Conservation (phyloP, 176 grass and related monocot genomes). For the Areca catechu region DNA sequence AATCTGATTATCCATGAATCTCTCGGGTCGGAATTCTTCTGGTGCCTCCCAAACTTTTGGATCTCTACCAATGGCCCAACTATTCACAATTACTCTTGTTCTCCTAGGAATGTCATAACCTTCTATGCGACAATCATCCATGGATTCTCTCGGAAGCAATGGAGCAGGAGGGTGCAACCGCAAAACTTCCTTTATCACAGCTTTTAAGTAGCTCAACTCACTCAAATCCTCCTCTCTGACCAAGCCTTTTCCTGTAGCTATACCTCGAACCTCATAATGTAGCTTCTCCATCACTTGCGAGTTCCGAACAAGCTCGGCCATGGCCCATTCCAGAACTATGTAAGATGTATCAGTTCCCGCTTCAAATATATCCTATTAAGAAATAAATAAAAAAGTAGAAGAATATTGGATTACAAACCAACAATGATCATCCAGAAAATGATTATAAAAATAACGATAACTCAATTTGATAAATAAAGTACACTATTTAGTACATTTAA, state of each 20-base stretch:
- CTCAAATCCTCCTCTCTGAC: not conserved
- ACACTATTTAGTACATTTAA: too few relatives aligned
- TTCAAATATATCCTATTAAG: not conserved
- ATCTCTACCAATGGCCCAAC: conserved; percentile 3
- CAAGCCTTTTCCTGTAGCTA: not conserved
- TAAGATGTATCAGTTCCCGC: not conserved
- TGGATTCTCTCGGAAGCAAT: not conserved
- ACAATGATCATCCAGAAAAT: too few relatives aligned
- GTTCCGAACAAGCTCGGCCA: conserved; percentile 5
- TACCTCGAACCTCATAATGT: not conserved
- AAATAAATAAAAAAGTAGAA: too few relatives aligned
- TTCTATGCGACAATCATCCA: not conserved
- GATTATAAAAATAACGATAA: too few relatives aligned
- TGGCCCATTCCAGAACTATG: not conserved
- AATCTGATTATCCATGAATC: not conserved
- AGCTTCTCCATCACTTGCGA: not conserved
- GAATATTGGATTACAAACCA: too few relatives aligned
- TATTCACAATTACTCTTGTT: not conserved
- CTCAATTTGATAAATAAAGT: too few relatives aligned
- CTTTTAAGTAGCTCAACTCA: not conserved
- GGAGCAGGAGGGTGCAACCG: not conserved
- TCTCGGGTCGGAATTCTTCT: not conserved
- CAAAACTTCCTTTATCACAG: not conserved
- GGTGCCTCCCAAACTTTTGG: not conserved
- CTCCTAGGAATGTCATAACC: conserved; percentile 1